phyloP scores from a whole-genome alignment of 2,329 filamentous ascomycete species.

The Colletotrichum orbiculare region DNA sequence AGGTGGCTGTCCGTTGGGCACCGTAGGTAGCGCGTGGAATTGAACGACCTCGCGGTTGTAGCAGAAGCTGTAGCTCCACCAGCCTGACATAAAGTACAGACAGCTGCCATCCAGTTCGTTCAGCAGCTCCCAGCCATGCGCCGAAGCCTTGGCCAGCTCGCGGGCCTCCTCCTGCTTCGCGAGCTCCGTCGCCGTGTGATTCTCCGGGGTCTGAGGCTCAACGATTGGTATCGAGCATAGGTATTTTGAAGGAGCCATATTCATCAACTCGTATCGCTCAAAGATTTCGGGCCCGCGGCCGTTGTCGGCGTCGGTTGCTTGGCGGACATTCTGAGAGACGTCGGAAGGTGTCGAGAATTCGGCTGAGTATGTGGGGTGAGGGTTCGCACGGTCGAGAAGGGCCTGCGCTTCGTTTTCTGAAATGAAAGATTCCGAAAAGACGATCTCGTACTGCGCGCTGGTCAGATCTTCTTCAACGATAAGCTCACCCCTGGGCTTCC shows the following conservation, averaged over 20 bases:
- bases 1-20: conserved; percentile 76
- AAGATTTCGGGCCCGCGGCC: conserved; percentile 43
- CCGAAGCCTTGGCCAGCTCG: conserved; percentile 81
- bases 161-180: conserved; percentile 81
- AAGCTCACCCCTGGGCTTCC: conserved; percentile 38
- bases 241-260: conserved; percentile 75
- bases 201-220: conserved; percentile 64
- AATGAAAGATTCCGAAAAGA: conserved; percentile 79
- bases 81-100: conserved; percentile 84
- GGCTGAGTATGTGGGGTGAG: conserved; percentile 53
- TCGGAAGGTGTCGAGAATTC: conserved; percentile 54
- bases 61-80: conserved; percentile 98
- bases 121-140: conserved; percentile 83
- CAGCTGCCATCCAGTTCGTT: conserved; percentile 81
- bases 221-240: conserved; percentile 87
- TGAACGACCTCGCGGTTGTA: conserved; percentile 89
- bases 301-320: conserved; percentile 47
- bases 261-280: conserved; percentile 78
- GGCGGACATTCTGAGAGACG: conserved; percentile 48
- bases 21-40: conserved; percentile 83
- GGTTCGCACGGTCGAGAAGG: conserved; percentile 59
- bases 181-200: conserved; percentile 74
- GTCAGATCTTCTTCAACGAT: conserved; percentile 15
- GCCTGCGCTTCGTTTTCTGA: conserved; percentile 75
- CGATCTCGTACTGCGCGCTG: conserved; percentile 76